Conservation (phyloP, 2,329 filamentous ascomycete species). For the Phialophora chinensis region DNA sequence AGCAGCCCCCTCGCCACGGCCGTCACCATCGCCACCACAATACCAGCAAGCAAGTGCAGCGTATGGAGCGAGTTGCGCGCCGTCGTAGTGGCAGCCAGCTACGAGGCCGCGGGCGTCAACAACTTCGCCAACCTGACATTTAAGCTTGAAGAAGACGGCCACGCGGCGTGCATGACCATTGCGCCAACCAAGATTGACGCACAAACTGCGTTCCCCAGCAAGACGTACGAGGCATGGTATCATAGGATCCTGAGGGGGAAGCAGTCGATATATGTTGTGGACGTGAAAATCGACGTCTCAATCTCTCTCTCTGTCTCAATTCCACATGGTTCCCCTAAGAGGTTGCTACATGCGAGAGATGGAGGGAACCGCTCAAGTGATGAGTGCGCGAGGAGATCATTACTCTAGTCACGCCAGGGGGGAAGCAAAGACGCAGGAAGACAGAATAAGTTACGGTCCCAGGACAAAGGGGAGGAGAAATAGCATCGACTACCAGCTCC, state of each 20-base stretch:
- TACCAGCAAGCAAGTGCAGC: constrained; percentile 9
- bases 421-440: too few species aligned
- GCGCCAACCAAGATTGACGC: constrained; percentile 20
- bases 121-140: constrained; percentile 10
- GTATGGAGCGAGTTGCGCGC: constrained; percentile 7
- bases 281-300: constrained; percentile 22
- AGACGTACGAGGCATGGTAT: constrained; percentile 27
- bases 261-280: constrained; percentile 11
- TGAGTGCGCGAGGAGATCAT: too few species aligned
- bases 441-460: too few species aligned
- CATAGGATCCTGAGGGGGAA: constrained; percentile 25
- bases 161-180: constrained; percentile 24
- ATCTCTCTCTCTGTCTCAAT: too few species aligned
- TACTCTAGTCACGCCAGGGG: too few species aligned
- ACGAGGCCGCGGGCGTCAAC: constrained; percentile 7
- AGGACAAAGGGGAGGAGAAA: too few species aligned
- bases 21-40: constrained; percentile 6
- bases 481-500: too few species aligned
- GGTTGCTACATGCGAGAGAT: too few species aligned
- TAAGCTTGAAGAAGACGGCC: constrained; percentile 28
- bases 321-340: too few species aligned
- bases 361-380: too few species aligned
- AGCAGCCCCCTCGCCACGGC: constrained; percentile 7
- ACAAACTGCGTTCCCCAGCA: constrained; percentile 9
- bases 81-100: constrained; percentile 2